Base-by-base conservation (phyloP, 2,329 filamentous ascomycete species). In the Fusarium hainanense region DNA sequence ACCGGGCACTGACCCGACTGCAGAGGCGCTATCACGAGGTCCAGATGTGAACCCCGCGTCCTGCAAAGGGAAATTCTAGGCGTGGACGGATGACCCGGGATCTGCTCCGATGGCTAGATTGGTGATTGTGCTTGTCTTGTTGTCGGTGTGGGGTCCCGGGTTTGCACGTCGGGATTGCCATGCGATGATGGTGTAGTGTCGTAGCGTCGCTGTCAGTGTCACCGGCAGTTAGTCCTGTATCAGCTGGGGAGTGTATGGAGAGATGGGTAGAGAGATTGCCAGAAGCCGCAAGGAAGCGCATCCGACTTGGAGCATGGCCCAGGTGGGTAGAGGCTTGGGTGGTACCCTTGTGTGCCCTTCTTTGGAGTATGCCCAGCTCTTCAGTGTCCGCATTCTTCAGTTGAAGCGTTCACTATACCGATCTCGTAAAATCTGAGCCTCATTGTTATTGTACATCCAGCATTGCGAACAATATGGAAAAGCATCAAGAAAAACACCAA, bases 401-500 rank as follows among this genome's bases (percentile, higher is more conserved):
- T 9, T 51, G 18, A 11, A 25, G 34, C 8, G 10, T 47, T 21
- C n/a, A 40, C 20, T 27, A 18, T n/a, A 32, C 21, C 14, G 16
- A n/a, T 37, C 16, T n/a, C 9, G 18, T 10, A 5, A 37, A 37
- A 6, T 13, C 8, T 23, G 14, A 11, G 23, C 13, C 9, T 54
- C 8, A n/a, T 4, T 3, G 8, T 6, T n/a, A 2, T 25, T n/a
- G 21, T 16, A 13, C 21, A n/a, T 0, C 3, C 7, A 1, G 10
- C 3, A 20, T 1, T 13, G 37, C 4, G 7, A 1, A 25, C 7
- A 28, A 20, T 7, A 72, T 71, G 69, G 54, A 74, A 34, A 68
- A 69, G 8, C 59, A 66, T 2, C 62, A 73, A 44, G 47, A 61
- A 44, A 68, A 69, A 12, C 59, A 66, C 3, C 54, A 73, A 44